A percentile compares a stretch with the other conserved stretches of the same genome.
Conservation (phyloP, 1,284 basidiomycete genomes). For the Xanthoconium separans region DNA sequence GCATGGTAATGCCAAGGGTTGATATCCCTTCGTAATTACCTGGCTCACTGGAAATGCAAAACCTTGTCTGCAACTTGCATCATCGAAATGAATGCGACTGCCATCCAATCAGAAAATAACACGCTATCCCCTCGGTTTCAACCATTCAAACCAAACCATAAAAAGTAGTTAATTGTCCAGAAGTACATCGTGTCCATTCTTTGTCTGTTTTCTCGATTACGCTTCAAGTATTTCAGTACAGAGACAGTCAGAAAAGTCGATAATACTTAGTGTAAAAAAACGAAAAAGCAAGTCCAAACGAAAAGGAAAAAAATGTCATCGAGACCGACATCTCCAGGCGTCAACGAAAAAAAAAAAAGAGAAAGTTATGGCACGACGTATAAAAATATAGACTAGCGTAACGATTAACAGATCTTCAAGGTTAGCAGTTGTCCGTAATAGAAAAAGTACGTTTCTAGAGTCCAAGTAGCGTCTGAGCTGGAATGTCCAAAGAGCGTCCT, state of each 20-base stretch:
- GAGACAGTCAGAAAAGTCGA: neutral
- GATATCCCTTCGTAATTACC: too few relatives aligned
- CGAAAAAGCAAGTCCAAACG: conserved; percentile 11
- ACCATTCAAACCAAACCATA: neutral
- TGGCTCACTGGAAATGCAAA: too few relatives aligned
- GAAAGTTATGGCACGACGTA: conserved; percentile 19
- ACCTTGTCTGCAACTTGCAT: too few relatives aligned
- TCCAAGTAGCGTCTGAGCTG: conserved; percentile 20
- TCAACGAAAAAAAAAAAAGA: neutral
- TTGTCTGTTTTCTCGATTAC: conserved; percentile 15
- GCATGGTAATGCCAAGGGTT: too few relatives aligned
- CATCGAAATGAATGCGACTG: too few relatives aligned
- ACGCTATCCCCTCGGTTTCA: too few relatives aligned
- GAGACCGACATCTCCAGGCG: neutral
- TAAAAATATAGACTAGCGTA: conserved; percentile 31
- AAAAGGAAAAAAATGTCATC: neutral
- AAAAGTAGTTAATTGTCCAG: conserved; percentile 10
- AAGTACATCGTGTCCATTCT: conserved; percentile 18
- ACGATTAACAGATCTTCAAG: conserved; percentile 22
- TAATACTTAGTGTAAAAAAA: neutral
- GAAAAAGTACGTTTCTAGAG: conserved; percentile 26
- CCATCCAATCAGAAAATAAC: too few relatives aligned
- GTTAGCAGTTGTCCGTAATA: conserved; percentile 19
- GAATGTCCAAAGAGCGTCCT: conserved; percentile 24
- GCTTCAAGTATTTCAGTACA: conserved; percentile 2